A percentile compares a stretch with the other conserved stretches of the same genome.
phyloP scores from a whole-genome alignment of 2,329 filamentous ascomycete genomes.

The Fusarium sp. region DNA sequence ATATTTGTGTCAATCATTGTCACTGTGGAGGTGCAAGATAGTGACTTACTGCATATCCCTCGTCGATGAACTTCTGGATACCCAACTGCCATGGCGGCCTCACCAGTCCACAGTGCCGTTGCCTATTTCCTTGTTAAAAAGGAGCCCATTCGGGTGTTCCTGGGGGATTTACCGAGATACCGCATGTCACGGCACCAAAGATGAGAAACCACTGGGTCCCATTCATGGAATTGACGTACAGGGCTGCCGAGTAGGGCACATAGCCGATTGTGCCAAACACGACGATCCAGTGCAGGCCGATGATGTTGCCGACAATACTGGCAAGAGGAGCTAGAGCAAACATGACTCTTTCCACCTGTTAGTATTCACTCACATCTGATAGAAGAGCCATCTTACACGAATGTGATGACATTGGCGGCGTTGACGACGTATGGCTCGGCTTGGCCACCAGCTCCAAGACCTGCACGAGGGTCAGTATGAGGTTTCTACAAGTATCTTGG shows the following conservation, averaged over 20 bases:
- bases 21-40: neutral
- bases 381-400: neutral
- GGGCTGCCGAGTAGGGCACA: constrained; percentile 6
- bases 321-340: neutral
- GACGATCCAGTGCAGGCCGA: constrained; percentile 7
- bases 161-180: neutral
- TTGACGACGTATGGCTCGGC: constrained; percentile 1
- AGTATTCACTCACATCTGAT: neutral
- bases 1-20: neutral
- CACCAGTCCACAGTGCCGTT: neutral
- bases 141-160: neutral
- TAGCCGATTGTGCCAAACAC: constrained; percentile 11
- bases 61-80: neutral
- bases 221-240: neutral
- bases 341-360: neutral
- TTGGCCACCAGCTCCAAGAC: constrained; percentile 1
- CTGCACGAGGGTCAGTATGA: neutral
- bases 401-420: constrained; percentile 1
- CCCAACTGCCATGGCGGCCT: neutral
- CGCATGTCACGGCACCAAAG: neutral
- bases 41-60: neutral
- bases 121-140: neutral
- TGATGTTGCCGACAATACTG: constrained; percentile 8
- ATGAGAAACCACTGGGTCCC: constrained; percentile 4
- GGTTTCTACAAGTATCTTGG: fast-evolving